A percentile compares a stretch with the other conserved stretches of the same genome.
Conservation (phyloP, 352 stramenopile species). For the Phytophthora rubi region DNA sequence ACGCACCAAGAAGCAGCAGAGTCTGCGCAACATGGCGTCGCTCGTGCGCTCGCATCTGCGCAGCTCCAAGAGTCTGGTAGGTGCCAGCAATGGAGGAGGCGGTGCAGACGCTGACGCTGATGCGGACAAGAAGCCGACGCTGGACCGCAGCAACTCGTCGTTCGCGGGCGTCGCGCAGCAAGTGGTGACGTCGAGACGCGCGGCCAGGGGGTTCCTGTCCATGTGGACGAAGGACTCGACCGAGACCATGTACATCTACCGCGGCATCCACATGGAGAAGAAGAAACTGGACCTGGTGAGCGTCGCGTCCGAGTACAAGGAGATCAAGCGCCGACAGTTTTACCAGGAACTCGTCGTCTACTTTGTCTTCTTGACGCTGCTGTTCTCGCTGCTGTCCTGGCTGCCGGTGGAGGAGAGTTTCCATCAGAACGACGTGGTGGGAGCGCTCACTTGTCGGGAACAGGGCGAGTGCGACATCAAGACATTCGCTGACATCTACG, state of each 20-base stretch:
- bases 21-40: constrained; percentile 69
- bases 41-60: constrained; percentile 69
- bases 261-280: constrained; percentile 90
- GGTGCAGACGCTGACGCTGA: constrained; percentile 2
- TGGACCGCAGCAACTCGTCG: constrained; percentile 49
- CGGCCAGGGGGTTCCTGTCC: constrained; percentile 69
- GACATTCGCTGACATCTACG: constrained; percentile 80
- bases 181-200: constrained; percentile 74
- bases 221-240: constrained; percentile 74
- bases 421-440: constrained; percentile 87
- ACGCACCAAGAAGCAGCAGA: constrained; percentile 52
- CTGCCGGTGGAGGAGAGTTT: constrained; percentile 85
- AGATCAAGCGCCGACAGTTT: constrained; percentile 88
- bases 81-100: constrained; percentile 1
- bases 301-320: constrained; percentile 85
- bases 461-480: constrained; percentile 84
- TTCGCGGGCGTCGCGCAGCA: constrained; percentile 82
- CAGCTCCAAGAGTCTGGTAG: constrained; percentile 38
- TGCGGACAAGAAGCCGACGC: constrained; percentile 5
- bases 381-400: constrained; percentile 83
- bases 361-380: constrained; percentile 73
- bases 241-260: constrained; percentile 66
- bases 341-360: constrained; percentile 91
- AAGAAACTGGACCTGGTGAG: constrained; percentile 85
- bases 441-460: constrained; percentile 76